phyloP scores from a whole-genome alignment of 2,329 filamentous ascomycete species.

The Botryotinia convoluta region DNA sequence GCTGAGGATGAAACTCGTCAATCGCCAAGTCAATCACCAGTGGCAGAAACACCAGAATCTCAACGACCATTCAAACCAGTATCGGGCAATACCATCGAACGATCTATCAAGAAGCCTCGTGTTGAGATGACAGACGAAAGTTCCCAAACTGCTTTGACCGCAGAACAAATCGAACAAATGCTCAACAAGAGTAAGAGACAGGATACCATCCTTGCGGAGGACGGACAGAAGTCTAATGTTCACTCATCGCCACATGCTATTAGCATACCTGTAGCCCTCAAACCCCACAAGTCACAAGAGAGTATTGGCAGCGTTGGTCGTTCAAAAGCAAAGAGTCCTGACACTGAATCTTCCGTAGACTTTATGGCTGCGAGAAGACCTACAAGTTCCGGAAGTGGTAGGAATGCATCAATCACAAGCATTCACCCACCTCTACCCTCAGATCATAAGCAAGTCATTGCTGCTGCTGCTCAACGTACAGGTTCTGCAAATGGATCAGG shows the following conservation, averaged over 20 bases:
- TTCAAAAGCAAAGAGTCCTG: conserved; percentile 40
- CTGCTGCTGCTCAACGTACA: conserved; percentile 66
- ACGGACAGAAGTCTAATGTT: conserved; percentile 25
- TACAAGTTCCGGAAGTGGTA: conserved; percentile 69
- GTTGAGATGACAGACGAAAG: conserved; percentile 63
- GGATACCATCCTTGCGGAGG: conserved; percentile 31
- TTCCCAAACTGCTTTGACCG: conserved; percentile 81
- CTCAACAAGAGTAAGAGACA: conserved; percentile 52
- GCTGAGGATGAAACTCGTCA: conserved; percentile 64
- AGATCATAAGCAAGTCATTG: conserved; percentile 82
- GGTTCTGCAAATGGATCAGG: conserved; percentile 41
- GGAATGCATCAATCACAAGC: conserved; percentile 46
- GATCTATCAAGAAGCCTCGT: conserved; percentile 42
- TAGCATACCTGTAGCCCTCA: conserved; percentile 41
- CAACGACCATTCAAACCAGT: conserved; percentile 60
- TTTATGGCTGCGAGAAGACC: conserved; percentile 52
- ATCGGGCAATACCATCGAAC: conserved; percentile 54
- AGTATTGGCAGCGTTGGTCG: conserved; percentile 47
- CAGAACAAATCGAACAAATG: conserved; percentile 75
- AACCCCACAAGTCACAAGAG: conserved; percentile 49
- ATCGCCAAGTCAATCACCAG: conserved; percentile 50
- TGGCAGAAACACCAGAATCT: conserved; percentile 51
- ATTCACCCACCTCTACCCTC: conserved; percentile 70
- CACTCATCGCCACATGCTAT: conserved; percentile 34
- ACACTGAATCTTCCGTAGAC: conserved; percentile 42